phyloP scores from a whole-genome alignment of 2,329 filamentous ascomycete species.

The Colletotrichum sp. region DNA sequence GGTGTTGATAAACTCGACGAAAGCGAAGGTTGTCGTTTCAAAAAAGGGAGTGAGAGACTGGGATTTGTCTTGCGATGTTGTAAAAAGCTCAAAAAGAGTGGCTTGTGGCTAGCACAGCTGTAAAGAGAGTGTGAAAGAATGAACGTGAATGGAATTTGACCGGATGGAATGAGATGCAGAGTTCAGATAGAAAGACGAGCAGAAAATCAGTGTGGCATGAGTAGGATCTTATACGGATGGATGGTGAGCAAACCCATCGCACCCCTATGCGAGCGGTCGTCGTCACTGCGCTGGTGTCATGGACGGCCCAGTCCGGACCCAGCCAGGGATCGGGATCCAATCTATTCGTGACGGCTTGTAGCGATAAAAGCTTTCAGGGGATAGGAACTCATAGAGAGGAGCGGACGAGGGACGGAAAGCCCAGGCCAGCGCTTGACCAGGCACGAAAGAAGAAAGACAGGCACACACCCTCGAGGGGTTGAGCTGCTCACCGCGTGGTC shows the following conservation, averaged over 20 bases:
- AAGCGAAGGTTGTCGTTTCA: neutral
- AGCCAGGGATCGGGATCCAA: neutral
- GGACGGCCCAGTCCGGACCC: conserved; percentile 3
- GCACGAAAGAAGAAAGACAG: neutral
- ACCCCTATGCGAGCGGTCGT: neutral
- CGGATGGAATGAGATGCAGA: conserved; percentile 14
- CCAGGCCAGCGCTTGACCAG: neutral
- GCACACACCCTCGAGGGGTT: neutral
- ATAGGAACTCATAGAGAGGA: neutral
- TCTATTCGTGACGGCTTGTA: conserved; percentile 12
- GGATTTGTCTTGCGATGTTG: conserved; percentile 9
- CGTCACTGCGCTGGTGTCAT: neutral
- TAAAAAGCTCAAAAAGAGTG: conserved; percentile 20
- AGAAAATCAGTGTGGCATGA: neutral
- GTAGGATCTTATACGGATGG: conserved; percentile 16
- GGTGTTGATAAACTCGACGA: neutral
- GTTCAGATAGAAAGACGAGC: neutral
- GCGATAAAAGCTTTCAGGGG: conserved; percentile 13
- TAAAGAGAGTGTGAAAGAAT: conserved; percentile 19
- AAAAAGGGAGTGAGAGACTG: neutral
- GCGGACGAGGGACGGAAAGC: neutral
- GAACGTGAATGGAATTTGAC: conserved; percentile 20
- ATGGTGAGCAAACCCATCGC: neutral
- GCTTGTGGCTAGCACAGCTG: conserved; percentile 24
- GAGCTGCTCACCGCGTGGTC: neutral